phyloP scores from a whole-genome alignment of 2,329 filamentous ascomycete genomes.

The Phyllosticta capitalensis region DNA sequence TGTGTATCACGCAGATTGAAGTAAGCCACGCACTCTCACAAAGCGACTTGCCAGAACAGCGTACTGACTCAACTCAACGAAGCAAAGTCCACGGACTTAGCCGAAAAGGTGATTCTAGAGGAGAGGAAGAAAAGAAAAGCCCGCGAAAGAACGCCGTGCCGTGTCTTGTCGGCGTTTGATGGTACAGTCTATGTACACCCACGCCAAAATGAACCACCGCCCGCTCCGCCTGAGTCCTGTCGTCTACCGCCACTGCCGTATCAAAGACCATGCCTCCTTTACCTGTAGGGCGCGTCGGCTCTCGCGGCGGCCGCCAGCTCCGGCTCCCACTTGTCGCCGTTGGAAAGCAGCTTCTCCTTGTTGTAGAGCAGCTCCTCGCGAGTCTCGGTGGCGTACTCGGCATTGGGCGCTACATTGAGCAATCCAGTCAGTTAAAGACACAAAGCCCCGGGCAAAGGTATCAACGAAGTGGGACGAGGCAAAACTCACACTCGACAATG shows the following conservation, averaged over 20 bases:
- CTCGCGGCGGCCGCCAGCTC: conserved; percentile 87
- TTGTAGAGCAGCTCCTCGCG: conserved; percentile 96
- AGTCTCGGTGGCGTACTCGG: conserved; percentile 66
- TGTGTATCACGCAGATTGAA: no score
- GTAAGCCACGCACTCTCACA: background rate
- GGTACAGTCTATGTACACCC: conserved; percentile 11
- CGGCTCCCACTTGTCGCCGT: conserved; percentile 75
- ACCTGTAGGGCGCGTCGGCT: conserved; percentile 72
- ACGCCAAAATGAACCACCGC: background rate
- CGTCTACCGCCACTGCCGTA: background rate
- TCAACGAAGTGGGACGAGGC: background rate
- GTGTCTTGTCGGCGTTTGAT: conserved; percentile 1
- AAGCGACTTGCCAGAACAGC: background rate
- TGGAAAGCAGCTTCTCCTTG: conserved; percentile 85
- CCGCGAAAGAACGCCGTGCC: conserved; percentile 1
- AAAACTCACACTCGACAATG: conserved; percentile 59
- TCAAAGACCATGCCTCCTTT: conserved; percentile 12
- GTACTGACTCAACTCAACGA: background rate
- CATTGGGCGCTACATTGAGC: conserved; percentile 49
- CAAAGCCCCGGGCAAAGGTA: background rate
- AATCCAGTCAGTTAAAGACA: conserved; percentile 14
- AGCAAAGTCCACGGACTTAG: background rate
- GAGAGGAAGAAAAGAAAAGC: background rate
- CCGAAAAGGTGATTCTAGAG: background rate
- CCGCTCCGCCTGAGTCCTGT: background rate